Conservation (phyloP, 2,329 filamentous ascomycete genomes). For the Remersonia thermophila region DNA sequence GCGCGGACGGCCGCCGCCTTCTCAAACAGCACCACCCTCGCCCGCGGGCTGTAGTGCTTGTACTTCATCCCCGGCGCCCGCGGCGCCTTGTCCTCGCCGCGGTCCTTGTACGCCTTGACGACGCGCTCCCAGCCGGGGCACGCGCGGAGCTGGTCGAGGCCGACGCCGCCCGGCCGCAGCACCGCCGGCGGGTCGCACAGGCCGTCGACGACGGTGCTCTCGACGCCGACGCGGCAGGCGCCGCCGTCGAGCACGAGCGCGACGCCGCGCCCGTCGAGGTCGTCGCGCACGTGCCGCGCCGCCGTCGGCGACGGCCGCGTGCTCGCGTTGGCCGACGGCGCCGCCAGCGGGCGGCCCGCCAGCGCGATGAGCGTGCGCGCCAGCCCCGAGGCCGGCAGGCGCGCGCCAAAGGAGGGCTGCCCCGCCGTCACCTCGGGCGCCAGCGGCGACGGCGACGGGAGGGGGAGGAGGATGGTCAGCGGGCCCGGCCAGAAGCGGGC, state of each 20-base stretch:
- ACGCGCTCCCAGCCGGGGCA: conserved; percentile 65
- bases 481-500: conserved; percentile 87
- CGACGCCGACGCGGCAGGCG: conserved; percentile 74
- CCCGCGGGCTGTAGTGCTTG: conserved; percentile 89
- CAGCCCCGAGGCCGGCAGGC: conserved; percentile 78
- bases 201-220: conserved; percentile 94
- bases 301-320: conserved; percentile 87
- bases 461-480: conserved; percentile 77
- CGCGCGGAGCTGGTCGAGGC: conserved; percentile 61
- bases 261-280: conserved; percentile 63
- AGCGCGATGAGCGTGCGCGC: conserved; percentile 77
- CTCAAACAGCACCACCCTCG: conserved; percentile 74
- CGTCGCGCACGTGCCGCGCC: conserved; percentile 77
- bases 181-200: conserved; percentile 69
- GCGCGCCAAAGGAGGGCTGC: conserved; percentile 71
- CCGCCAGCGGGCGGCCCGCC: conserved; percentile 67
- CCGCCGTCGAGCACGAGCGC: conserved; percentile 84
- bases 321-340: conserved; percentile 86
- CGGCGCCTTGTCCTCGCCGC: conserved; percentile 41
- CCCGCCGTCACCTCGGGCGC: conserved; percentile 89
- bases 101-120: conserved; percentile 64
- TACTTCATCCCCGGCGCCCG: conserved; percentile 98
- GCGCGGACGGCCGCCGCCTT: conserved; percentile 13
- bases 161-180: conserved; percentile 75
- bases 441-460: conserved; percentile 55